phyloP scores from a whole-genome alignment of 106 monocot species.

The Iris macrosiphon region DNA sequence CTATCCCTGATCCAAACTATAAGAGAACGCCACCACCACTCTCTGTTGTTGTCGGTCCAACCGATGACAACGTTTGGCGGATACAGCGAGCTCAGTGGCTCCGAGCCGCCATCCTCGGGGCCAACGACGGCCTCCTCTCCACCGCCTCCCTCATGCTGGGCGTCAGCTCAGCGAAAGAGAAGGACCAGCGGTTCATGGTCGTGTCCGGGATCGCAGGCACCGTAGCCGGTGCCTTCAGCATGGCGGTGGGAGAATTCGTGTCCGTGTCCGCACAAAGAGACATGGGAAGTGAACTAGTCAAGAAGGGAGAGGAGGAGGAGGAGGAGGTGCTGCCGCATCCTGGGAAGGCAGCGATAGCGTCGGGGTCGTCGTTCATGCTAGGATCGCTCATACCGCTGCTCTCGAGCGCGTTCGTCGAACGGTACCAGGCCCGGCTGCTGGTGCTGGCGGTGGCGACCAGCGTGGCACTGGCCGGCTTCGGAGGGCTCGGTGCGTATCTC shows the following conservation, averaged over 20 bases:
- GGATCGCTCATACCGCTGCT: neutral
- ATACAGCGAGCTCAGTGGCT: slow-evolving; percentile 60
- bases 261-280: slow-evolving; percentile 66
- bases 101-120: slow-evolving; percentile 70
- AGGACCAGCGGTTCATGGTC: slow-evolving; percentile 36
- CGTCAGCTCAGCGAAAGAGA: slow-evolving; percentile 41
- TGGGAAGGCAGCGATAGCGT: neutral
- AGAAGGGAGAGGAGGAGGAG: neutral
- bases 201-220: slow-evolving; percentile 63
- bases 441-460: slow-evolving; percentile 4
- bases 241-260: slow-evolving; percentile 77
- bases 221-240: slow-evolving; percentile 80
- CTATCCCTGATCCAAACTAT: too few species aligned
- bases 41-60: too few species aligned
- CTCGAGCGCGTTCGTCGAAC: neutral
- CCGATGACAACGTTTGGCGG: too few species aligned
- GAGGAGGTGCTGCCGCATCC: neutral
- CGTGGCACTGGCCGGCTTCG: slow-evolving; percentile 4
- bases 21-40: too few species aligned
- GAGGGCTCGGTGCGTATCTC: neutral
- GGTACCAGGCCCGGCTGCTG: neutral
- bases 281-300: slow-evolving; percentile 2
- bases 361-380: slow-evolving; percentile 7
- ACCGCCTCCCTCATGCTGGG: slow-evolving; percentile 72
- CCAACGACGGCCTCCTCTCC: slow-evolving; percentile 75